Percentiles rank a stretch among this genome's conserved stretches.
Conservation (phyloP, 371 early-diverging fungal genomes). For the Conidiobolus incongruus region DNA sequence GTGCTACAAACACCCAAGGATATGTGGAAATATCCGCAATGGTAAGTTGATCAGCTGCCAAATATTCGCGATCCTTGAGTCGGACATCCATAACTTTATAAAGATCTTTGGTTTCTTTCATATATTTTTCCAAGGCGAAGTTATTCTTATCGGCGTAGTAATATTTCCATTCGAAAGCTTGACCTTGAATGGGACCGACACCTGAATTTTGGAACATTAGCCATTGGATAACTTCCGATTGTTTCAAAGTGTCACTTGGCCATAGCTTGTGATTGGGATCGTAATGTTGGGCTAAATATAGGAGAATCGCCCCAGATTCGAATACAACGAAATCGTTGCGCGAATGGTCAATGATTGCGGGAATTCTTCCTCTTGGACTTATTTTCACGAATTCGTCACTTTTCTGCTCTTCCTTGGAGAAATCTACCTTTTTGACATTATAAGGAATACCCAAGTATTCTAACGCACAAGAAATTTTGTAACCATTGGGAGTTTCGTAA, state of each 20-base stretch:
- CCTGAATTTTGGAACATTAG: conserved; percentile 17
- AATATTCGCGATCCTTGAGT: conserved; percentile 10
- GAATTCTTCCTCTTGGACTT: conserved; percentile 20
- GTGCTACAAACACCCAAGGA: not conserved
- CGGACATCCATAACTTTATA: conserved; percentile 5
- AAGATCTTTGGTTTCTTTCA: conserved; percentile 15
- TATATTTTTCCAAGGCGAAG: conserved; percentile 20
- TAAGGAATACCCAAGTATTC: conserved; percentile 16
- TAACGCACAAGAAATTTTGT: conserved; percentile 13
- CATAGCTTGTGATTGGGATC: conserved; percentile 16
- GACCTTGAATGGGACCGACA: conserved; percentile 9
- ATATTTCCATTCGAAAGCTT: conserved; percentile 16
- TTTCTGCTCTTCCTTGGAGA: conserved; percentile 17
- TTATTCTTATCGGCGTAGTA: conserved; percentile 19
- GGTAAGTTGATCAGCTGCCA: conserved; percentile 10
- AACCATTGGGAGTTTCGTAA: conserved; percentile 5
- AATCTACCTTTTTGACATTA: conserved; percentile 5
- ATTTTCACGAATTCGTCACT: conserved; percentile 22
- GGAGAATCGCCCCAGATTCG: conserved; percentile 22
- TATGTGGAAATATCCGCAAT: not conserved
- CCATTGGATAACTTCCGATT: conserved; percentile 15
- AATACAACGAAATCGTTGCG: conserved; percentile 18
- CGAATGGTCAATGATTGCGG: conserved; percentile 16
- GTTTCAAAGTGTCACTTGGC: conserved; percentile 13
- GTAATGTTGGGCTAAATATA: conserved; percentile 22